Conservation (phyloP, 2,329 filamentous ascomycete species). For the Monosporascus sp. region DNA sequence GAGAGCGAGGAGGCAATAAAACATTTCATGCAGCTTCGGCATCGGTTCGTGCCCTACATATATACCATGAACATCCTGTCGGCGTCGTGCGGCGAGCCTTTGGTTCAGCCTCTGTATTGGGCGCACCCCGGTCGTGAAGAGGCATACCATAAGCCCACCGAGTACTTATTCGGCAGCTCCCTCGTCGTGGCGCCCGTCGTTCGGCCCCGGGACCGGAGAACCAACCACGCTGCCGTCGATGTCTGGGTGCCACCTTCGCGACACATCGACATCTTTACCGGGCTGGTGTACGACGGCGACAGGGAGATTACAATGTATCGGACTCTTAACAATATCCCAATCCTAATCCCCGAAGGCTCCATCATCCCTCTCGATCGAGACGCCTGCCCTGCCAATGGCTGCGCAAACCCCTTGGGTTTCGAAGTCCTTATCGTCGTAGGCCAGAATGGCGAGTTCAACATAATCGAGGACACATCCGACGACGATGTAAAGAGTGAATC, state of each 20-base stretch:
- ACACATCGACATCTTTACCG: slow-evolving; percentile 54
- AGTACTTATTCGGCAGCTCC: slow-evolving; percentile 54
- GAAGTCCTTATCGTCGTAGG: slow-evolving; percentile 46
- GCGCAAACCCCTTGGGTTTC: slow-evolving; percentile 38
- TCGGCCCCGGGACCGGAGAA: slow-evolving; percentile 39
- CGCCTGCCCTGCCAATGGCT: slow-evolving; percentile 39
- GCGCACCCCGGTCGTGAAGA: slow-evolving; percentile 44
- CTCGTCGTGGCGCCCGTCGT: slow-evolving; percentile 54
- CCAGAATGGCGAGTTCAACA: slow-evolving; percentile 40
- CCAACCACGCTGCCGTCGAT: slow-evolving; percentile 41
- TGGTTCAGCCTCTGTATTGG: slow-evolving; percentile 62
- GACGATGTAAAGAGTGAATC: background rate
- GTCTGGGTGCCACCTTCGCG: slow-evolving; percentile 53
- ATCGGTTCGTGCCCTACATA: slow-evolving; percentile 55
- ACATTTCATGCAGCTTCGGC: slow-evolving; percentile 47
- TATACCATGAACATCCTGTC: slow-evolving; percentile 51
- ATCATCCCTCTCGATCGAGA: slow-evolving; percentile 52
- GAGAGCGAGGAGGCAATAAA: slow-evolving; percentile 43
- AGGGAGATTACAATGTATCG: slow-evolving; percentile 48
- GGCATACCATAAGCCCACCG: slow-evolving; percentile 51
- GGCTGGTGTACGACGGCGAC: slow-evolving; percentile 52
- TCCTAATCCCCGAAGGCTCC: slow-evolving; percentile 50
- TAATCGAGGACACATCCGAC: slow-evolving; percentile 39
- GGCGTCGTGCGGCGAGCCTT: slow-evolving; percentile 39
- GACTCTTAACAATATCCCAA: slow-evolving; percentile 42